These are phyloP conservation scores for Knoxia roxburghii DNA, from an alignment of 257 asterid genomes.

Conservation along the genomic window DNA sequence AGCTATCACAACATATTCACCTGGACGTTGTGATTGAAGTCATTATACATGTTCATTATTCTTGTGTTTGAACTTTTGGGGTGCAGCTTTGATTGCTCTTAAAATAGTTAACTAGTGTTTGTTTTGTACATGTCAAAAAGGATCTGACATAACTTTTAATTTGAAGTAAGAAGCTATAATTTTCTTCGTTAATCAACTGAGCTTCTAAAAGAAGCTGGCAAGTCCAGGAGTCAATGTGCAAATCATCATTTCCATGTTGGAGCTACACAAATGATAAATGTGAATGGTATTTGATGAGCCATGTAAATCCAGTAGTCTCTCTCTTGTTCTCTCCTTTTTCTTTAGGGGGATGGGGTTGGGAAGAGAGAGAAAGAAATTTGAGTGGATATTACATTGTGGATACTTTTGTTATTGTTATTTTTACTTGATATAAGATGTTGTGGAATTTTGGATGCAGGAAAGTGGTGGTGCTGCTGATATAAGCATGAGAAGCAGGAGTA, in stretches of 20 bases:
- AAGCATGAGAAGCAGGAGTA: slow-evolving; percentile 15
- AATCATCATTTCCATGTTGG: not conserved
- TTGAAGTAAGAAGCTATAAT: not conserved
- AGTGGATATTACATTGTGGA: no score
- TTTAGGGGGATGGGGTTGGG: not conserved
- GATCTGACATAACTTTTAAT: not conserved
- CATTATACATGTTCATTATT: no score
- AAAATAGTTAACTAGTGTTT: not conserved
- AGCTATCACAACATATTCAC: not conserved
- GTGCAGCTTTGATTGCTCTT: no score
- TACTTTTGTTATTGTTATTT: not conserved
- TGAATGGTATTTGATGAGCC: not conserved
- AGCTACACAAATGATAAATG: not conserved
- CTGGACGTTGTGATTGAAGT: not conserved
- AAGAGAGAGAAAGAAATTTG: not conserved
- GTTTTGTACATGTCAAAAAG: not conserved
- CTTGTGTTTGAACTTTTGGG: no score
- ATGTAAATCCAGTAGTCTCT: not conserved
- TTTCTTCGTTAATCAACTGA: not conserved
- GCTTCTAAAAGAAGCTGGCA: not conserved
- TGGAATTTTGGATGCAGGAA: slow-evolving; percentile 15
- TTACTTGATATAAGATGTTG: not conserved
- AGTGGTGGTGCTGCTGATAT: not conserved
- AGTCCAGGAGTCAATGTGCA: not conserved
- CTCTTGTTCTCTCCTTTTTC: not conserved